Evolutionary conservation across 768 basidiomycete species (phyloP).

Genomic region (Suillus spraguei): DNA sequence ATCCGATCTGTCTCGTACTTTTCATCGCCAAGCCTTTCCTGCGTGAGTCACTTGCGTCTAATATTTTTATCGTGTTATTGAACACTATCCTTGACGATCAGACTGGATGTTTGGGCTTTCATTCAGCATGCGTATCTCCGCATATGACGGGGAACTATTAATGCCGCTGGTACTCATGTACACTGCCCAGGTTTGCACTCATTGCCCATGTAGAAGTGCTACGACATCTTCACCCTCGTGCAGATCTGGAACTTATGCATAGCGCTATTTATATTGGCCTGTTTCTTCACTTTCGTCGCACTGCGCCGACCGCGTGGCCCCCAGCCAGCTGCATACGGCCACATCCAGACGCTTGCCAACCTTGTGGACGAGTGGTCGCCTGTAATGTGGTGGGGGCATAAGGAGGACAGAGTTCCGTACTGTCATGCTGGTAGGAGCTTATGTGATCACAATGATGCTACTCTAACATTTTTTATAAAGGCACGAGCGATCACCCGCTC

Average conservation of each 20-base stretch:
- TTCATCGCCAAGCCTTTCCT: no score
- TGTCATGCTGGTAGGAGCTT: neutral
- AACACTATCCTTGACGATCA: no score
- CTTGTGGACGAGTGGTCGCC: neutral
- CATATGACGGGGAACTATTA: no score
- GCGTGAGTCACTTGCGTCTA: no score
- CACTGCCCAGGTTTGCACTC: slow-evolving; percentile 25
- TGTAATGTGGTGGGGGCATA: neutral
- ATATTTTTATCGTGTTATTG: no score
- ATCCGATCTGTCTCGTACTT: no score
- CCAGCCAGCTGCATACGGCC: neutral
- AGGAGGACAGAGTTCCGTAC: neutral
- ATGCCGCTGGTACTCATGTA: slow-evolving; percentile 19
- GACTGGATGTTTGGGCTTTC: no score
- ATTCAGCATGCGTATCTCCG: no score
- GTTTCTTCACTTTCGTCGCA: neutral
- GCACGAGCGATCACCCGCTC: neutral
- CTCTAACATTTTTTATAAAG: neutral
- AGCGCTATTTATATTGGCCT: neutral
- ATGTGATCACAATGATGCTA: neutral
- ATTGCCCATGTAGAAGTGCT: neutral
- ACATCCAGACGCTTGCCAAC: neutral
- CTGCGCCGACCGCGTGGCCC: neutral
- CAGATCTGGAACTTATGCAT: slow-evolving; percentile 30
- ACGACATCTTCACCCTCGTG: neutral